Conservation (phyloP, 495 filamentous ascomycete species). For the Sordaria brevicollis region DNA sequence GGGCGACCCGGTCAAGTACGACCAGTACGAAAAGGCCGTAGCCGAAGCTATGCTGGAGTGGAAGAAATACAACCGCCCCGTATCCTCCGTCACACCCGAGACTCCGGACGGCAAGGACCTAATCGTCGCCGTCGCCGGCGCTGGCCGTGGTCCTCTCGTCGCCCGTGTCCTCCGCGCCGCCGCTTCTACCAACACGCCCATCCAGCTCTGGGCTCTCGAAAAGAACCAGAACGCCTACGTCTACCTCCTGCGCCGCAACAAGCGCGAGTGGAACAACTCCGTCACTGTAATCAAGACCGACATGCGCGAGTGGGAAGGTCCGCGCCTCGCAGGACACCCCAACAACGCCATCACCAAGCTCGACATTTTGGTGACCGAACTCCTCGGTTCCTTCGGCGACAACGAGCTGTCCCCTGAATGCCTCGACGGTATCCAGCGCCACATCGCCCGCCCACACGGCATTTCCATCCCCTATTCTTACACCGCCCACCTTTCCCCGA, state of each 20-base stretch:
- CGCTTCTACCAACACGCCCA: slow-evolving; percentile 57
- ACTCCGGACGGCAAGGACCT: slow-evolving; percentile 47
- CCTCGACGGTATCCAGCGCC: slow-evolving; percentile 58
- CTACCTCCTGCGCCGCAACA: slow-evolving; percentile 77
- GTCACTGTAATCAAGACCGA: slow-evolving; percentile 89
- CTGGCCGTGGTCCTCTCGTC: slow-evolving; percentile 84
- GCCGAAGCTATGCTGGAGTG: slow-evolving; percentile 74
- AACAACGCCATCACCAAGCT: slow-evolving; percentile 45
- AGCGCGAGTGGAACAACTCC: slow-evolving; percentile 57
- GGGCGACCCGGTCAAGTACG: slow-evolving; percentile 95
- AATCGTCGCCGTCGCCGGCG: slow-evolving; percentile 84
- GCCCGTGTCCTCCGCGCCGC: slow-evolving; percentile 75
- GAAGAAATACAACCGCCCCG: slow-evolving; percentile 56
- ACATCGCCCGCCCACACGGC: slow-evolving; percentile 61
- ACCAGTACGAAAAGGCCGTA: slow-evolving; percentile 85
- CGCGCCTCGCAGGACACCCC: slow-evolving; percentile 22
- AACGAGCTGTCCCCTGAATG: slow-evolving; percentile 81
- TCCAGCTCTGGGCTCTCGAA: slow-evolving; percentile 86
- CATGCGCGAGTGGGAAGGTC: slow-evolving; percentile 92
- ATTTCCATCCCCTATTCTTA: slow-evolving; percentile 92
- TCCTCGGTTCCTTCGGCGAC: slow-evolving; percentile 86
- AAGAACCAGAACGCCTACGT: slow-evolving; percentile 98
- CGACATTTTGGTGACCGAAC: slow-evolving; percentile 88
- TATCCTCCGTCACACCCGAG: slow-evolving; percentile 37
- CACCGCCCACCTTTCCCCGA: slow-evolving; percentile 81